Base-by-base conservation (phyloP, 108 stramenopile species). In the Cyclotella choctawhatcheeana region DNA sequence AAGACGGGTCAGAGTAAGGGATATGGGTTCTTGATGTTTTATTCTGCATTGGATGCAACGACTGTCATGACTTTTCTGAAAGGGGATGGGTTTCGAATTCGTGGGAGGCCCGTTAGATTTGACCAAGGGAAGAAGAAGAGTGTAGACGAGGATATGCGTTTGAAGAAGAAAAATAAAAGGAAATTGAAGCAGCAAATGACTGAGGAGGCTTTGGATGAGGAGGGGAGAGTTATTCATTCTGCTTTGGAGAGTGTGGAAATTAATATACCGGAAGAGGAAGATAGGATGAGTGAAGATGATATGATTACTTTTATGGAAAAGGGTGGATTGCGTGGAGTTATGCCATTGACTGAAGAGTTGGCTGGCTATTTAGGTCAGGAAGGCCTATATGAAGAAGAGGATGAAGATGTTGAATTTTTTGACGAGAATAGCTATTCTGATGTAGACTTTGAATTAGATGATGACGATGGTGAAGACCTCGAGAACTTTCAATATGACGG, bases 1-100 rank as follows among this genome's bases (percentile, higher is more conserved):
- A 93, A 88, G 58, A 94, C 93, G 32, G 85, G 85, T 10, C 54
- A 88, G 61, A 88, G 88, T 45, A 94, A 94, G 84, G 96, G 96
- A 0, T 96, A 91, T 71, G 96, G 89, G 27, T 96, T 96, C 81
- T 34, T 85, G 8, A 77, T 71, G 40, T 94, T 94, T 82, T 82
- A 76, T 32, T 88, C 92, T 47, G 85, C 93, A 2, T 86, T 94
- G 69, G 91, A 62, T 69, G 96, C 96, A 22, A 93, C 92, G 2
- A 69, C 81, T 21, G 89, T 88, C 37, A 84, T 94, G 85, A 88
- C 87, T 67, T 53, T 61, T 40, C 67, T 86, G 27, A 77, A 84
- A 20, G 81, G 82, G n/a, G 77, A 60, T 24, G 59, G 64, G 12
- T 73, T 76, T 58, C 79, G 70, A 51, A 61, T 93, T 31, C 64